Evolutionary conservation across 1,284 basidiomycete genomes (phyloP).

Genomic region (Apiotrichum porosum): DNA sequence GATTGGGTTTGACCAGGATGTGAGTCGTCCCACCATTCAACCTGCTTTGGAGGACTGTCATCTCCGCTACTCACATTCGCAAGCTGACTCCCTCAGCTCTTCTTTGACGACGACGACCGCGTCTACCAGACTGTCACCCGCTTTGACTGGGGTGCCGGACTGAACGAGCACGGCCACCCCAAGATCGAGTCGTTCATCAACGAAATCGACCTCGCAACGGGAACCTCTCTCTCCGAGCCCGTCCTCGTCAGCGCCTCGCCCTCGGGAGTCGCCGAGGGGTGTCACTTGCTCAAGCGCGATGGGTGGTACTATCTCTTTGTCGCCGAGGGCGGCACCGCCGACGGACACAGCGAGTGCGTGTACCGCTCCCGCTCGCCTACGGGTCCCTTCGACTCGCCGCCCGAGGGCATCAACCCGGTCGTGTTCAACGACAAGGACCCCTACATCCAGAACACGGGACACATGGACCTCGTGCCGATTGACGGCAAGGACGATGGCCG

Average conservation of each 20-base stretch:
- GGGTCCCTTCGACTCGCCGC: slow-evolving; percentile 16
- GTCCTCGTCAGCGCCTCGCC: slow-evolving; percentile 2
- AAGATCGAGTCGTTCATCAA: slow-evolving; percentile 2
- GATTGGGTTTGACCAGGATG: slow-evolving; percentile 30
- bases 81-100: no score
- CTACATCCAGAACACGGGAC: slow-evolving; percentile 18
- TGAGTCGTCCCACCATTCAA: slow-evolving; percentile 10
- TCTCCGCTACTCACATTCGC: no score
- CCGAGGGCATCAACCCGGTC: slow-evolving; percentile 21
- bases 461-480: slow-evolving; percentile 18
- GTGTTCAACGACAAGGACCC: slow-evolving; percentile 17
- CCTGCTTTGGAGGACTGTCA: no score
- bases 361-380: slow-evolving; percentile 15
- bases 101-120: background rate
- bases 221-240: slow-evolving; percentile 6
- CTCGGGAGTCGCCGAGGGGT: slow-evolving; percentile 22
- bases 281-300: slow-evolving; percentile 24
- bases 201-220: slow-evolving; percentile 23
- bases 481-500: background rate
- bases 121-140: background rate
- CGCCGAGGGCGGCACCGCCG: slow-evolving; percentile 30
- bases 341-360: slow-evolving; percentile 25
- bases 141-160: no score
- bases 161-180: slow-evolving; percentile 1
- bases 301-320: slow-evolving; percentile 27